Percentiles rank a stretch among this genome's conserved stretches.
Conservation (phyloP, 2,329 filamentous ascomycete genomes). For the Nothophaeocryptopus gaeumannii region DNA sequence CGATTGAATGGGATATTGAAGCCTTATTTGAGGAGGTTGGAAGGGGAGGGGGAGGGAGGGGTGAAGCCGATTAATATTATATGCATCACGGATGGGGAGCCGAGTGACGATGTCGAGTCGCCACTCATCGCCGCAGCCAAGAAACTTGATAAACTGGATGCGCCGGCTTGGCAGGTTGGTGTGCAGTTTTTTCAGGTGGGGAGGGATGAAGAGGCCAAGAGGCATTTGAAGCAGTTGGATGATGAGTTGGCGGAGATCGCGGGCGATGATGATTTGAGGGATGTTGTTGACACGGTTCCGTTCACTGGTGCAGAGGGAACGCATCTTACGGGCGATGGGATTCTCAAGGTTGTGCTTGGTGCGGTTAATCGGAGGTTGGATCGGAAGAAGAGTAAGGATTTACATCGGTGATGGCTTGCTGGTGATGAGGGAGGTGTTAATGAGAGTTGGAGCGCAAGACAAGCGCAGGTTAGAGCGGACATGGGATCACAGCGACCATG, state of each 20-base stretch:
- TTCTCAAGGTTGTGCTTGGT: slow-evolving; percentile 80
- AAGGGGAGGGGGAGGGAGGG: slow-evolving; percentile 43
- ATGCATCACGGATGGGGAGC: slow-evolving; percentile 83
- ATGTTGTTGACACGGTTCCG: slow-evolving; percentile 89
- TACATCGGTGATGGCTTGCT: slow-evolving; percentile 22
- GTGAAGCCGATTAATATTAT: slow-evolving; percentile 86
- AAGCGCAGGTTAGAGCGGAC: no score
- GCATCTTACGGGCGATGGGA: slow-evolving; percentile 64
- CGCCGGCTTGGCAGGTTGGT: slow-evolving; percentile 77
- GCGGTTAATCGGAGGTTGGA: slow-evolving; percentile 68
- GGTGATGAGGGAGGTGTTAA: neutral
- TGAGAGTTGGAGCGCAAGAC: no score
- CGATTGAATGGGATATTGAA: slow-evolving; percentile 69
- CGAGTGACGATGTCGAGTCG: slow-evolving; percentile 74
- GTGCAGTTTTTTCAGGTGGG: slow-evolving; percentile 97
- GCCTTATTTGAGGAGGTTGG: slow-evolving; percentile 64
- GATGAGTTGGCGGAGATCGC: slow-evolving; percentile 61
- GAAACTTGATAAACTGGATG: slow-evolving; percentile 66
- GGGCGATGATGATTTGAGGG: slow-evolving; percentile 60
- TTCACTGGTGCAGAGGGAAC: slow-evolving; percentile 57
- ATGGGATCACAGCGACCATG: no score
- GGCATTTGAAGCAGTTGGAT: slow-evolving; percentile 69
- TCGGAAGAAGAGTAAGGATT: slow-evolving; percentile 37
- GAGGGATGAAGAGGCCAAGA: slow-evolving; percentile 61
- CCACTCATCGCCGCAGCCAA: slow-evolving; percentile 65